Percentiles rank a stretch among this genome's conserved stretches.
phyloP scores from a whole-genome alignment of 306 rosid species.

The Ziziphus jujuba region DNA sequence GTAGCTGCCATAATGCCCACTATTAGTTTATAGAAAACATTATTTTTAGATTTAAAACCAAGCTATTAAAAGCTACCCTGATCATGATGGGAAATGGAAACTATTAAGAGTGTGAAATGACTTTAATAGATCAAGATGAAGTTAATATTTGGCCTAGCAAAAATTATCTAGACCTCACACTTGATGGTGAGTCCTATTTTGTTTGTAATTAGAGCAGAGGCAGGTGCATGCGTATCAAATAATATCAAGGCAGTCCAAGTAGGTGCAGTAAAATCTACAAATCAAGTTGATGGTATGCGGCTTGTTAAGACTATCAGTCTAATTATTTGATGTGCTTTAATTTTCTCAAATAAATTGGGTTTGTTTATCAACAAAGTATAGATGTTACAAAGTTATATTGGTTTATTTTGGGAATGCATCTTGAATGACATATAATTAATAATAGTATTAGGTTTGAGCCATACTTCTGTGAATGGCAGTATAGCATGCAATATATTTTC shows the following conservation, averaged over 20 bases:
- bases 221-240: not conserved
- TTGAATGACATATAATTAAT: not conserved
- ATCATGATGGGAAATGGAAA: not conserved
- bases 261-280: not conserved
- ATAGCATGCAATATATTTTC: not conserved
- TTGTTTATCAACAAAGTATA: not conserved
- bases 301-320: conserved; percentile 14
- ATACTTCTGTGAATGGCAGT: not conserved
- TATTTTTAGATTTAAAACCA: too few species aligned
- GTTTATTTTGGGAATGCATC: not conserved
- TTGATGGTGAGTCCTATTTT: not conserved
- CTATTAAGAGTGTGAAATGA: not conserved
- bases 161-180: not conserved
- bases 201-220: not conserved
- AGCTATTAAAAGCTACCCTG: too few species aligned
- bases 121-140: not conserved
- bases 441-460: not conserved
- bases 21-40: too few species aligned
- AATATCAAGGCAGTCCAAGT: not conserved
- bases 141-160: not conserved
- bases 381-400: not conserved
- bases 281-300: conserved; percentile 10
- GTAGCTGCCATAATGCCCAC: too few species aligned
- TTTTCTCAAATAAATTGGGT: not conserved
- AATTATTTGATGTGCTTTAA: conserved; percentile 4